phyloP scores from a whole-genome alignment of 305 asterid species.

The Rubia balearica region DNA sequence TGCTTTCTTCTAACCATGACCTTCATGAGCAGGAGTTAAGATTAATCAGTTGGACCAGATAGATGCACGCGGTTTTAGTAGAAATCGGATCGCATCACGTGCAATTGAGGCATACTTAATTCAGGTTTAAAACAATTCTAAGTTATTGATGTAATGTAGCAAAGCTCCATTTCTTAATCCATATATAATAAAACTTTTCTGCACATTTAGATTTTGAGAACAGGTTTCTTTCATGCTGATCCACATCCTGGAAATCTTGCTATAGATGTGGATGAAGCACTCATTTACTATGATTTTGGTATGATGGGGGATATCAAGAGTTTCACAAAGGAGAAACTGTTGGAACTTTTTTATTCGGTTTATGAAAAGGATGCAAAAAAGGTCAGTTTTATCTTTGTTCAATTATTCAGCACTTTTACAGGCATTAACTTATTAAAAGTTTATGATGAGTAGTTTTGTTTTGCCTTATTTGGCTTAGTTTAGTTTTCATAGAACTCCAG shows the following conservation, averaged over 20 bases:
- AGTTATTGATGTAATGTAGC: conserved; percentile 13
- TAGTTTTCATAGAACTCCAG: neutral
- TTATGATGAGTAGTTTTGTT: neutral
- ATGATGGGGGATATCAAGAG: conserved; percentile 98
- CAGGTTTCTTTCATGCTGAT: conserved; percentile 98
- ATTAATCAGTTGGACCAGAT: conserved; percentile 66
- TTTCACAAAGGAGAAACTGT: conserved; percentile 70
- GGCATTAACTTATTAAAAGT: neutral
- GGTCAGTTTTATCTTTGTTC: conserved; percentile 30
- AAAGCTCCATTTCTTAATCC: conserved; percentile 6
- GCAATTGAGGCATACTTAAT: conserved; percentile 92
- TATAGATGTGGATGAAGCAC: conserved; percentile 80
- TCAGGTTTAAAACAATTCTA: conserved; percentile 38
- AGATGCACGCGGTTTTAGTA: conserved; percentile 59
- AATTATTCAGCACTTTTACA: neutral
- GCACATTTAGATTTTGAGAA: conserved; percentile 62
- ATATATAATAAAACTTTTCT: conserved; percentile 9
- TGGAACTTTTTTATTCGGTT: conserved; percentile 77
- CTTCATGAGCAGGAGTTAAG: conserved; percentile 57
- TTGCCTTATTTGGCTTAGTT: neutral
- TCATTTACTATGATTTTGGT: conserved; percentile 91
- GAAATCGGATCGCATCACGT: conserved; percentile 73
- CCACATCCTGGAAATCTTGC: conserved; percentile 99
- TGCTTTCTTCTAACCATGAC: neutral
- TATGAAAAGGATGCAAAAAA: conserved; percentile 92